These are phyloP conservation scores for Tolypocladium sp. DNA, from an alignment of 2,329 filamentous ascomycete species.

Conservation along the genomic window DNA sequence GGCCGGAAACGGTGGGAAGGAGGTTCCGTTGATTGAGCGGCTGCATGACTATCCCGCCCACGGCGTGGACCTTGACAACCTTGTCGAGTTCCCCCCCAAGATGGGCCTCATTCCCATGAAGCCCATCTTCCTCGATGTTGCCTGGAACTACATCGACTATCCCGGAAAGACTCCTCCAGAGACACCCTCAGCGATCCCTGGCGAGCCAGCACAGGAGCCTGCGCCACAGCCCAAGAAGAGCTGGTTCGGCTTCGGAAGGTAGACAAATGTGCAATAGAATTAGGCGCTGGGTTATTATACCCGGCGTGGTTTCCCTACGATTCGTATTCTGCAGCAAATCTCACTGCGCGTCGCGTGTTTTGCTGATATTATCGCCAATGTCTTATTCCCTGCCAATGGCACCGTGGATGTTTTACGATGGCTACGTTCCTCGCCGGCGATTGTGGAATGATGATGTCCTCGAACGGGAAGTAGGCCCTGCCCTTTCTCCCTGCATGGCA, in stretches of 20 bases:
- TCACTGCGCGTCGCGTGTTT: not conserved
- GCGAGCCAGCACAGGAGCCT: slow-evolving; percentile 29
- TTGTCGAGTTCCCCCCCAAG: slow-evolving; percentile 82
- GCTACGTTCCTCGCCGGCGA: not conserved
- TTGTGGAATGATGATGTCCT: not conserved
- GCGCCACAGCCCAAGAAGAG: slow-evolving; percentile 46
- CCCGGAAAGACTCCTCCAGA: slow-evolving; percentile 47
- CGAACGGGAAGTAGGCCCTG: not conserved
- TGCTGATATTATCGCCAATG: not conserved
- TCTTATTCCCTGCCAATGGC: not conserved
- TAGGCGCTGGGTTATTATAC: too few relatives aligned
- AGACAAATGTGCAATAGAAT: slow-evolving; percentile 2
- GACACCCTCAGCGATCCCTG: slow-evolving; percentile 21
- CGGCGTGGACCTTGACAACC: slow-evolving; percentile 64
- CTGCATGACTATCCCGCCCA: slow-evolving; percentile 66
- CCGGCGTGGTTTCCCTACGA: not conserved
- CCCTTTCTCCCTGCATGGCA: not conserved
- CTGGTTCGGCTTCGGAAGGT: slow-evolving; percentile 66
- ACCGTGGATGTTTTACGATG: not conserved
- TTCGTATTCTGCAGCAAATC: not conserved
- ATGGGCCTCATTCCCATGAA: slow-evolving; percentile 81
- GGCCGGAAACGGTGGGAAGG: slow-evolving; percentile 7
- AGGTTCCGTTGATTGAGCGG: slow-evolving; percentile 58
- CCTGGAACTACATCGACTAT: slow-evolving; percentile 96
- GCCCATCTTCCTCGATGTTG: slow-evolving; percentile 90